Conservation (phyloP, 257 asterid genomes). For the Scutellaria galericulata region DNA sequence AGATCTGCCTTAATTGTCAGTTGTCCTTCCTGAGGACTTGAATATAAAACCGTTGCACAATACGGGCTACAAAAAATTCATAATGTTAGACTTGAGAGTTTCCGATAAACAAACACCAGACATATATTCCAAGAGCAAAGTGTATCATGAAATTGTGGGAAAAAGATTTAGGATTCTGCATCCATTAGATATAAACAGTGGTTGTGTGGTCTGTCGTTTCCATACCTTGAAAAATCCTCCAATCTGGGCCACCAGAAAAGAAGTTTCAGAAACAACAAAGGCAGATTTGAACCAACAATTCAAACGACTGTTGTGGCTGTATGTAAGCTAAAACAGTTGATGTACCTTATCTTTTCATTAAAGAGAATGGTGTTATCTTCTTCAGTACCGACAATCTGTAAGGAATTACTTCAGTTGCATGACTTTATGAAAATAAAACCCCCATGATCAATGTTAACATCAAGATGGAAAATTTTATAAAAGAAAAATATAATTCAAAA, state of each 20-base stretch:
- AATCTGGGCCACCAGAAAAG: constrained; percentile 60
- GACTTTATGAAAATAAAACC: constrained; percentile 6
- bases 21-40: constrained; percentile 73
- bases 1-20: constrained; percentile 82
- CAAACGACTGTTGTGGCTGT: constrained; percentile 17
- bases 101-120: constrained; percentile 14
- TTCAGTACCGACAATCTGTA: constrained; percentile 78
- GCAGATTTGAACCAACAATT: constrained; percentile 19
- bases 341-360: constrained; percentile 86
- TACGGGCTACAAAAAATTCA: constrained; percentile 74
- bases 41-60: constrained; percentile 59
- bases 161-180: constrained; percentile 12
- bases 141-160: constrained; percentile 26
- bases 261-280: constrained; percentile 31
- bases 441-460: neutral
- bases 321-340: constrained; percentile 29
- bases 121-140: constrained; percentile 30
- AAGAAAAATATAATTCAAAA: constrained; percentile 8
- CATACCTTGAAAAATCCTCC: constrained; percentile 87
- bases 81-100: constrained; percentile 28
- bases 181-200: constrained; percentile 25
- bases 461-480: constrained; percentile 9
- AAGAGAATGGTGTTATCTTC: constrained; percentile 75
- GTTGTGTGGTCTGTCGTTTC: constrained; percentile 31
- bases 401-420: constrained; percentile 30